phyloP scores from a whole-genome alignment of 495 filamentous ascomycete genomes.

The Bathelium albidoporum region DNA sequence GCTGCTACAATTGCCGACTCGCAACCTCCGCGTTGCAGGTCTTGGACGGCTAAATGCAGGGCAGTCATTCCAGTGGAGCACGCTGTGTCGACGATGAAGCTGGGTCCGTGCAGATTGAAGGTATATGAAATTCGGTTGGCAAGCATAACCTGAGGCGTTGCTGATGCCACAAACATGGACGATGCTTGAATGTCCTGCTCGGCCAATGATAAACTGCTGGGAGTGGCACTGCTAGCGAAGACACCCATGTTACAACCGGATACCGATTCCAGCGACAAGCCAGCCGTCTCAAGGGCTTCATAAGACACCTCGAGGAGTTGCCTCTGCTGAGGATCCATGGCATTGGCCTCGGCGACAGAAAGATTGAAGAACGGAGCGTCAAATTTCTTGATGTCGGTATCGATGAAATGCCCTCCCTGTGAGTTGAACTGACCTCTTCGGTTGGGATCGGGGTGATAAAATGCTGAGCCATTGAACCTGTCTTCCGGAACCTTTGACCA shows the following conservation, averaged over 20 bases:
- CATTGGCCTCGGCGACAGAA: slow-evolving; percentile 5
- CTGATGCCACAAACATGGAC: slow-evolving; percentile 1
- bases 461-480: slow-evolving; percentile 23
- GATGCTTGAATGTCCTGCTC: neutral
- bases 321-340: slow-evolving; percentile 15
- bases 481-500: neutral
- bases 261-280: slow-evolving; percentile 14
- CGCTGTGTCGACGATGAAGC: slow-evolving; percentile 42
- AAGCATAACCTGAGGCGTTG: slow-evolving; percentile 30
- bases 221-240: neutral
- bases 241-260: slow-evolving; percentile 3
- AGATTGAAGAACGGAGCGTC: slow-evolving; percentile 14
- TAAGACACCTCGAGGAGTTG: slow-evolving; percentile 8
- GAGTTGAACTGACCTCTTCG: slow-evolving; percentile 5
- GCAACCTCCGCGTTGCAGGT: neutral
- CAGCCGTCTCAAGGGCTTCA: slow-evolving; percentile 13
- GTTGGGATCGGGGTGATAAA: slow-evolving; percentile 21
- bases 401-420: slow-evolving; percentile 6
- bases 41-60: slow-evolving; percentile 7
- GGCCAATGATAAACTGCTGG: neutral
- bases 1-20: neutral
- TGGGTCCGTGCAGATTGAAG: slow-evolving; percentile 40
- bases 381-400: slow-evolving; percentile 5
- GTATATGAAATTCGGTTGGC: slow-evolving; percentile 43
- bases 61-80: slow-evolving; percentile 33